These are phyloP conservation scores for Monosporascus sp. DNA, from an alignment of 2,329 filamentous ascomycete genomes.

Conservation along the genomic window DNA sequence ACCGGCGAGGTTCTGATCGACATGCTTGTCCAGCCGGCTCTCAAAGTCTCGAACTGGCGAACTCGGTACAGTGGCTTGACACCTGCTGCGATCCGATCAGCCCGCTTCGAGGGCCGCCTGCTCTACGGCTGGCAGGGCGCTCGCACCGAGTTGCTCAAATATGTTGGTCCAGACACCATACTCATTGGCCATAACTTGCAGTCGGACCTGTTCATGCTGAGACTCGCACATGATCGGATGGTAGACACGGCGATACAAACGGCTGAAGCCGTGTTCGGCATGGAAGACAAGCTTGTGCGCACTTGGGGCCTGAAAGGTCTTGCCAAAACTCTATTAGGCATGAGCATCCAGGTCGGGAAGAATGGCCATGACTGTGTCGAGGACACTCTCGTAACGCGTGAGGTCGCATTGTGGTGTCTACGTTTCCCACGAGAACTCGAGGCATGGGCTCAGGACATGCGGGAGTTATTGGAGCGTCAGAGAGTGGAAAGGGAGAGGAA, in stretches of 20 bases:
- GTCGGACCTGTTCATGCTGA: slow-evolving; percentile 38
- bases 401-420: slow-evolving; percentile 41
- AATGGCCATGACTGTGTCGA: slow-evolving; percentile 42
- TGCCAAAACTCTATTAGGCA: slow-evolving; percentile 26
- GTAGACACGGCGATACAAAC: slow-evolving; percentile 40
- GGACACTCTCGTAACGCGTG: slow-evolving; percentile 42
- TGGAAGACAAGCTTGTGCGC: slow-evolving; percentile 5
- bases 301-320: slow-evolving; percentile 32
- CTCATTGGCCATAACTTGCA: slow-evolving; percentile 42
- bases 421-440: slow-evolving; percentile 30
- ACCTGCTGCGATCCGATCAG: slow-evolving; percentile 22
- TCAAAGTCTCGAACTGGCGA: slow-evolving; percentile 28
- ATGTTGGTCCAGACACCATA: slow-evolving; percentile 38
- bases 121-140: slow-evolving; percentile 38
- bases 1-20: slow-evolving; percentile 41
- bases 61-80: slow-evolving; percentile 35
- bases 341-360: slow-evolving; percentile 29
- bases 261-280: slow-evolving; percentile 26
- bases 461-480: slow-evolving; percentile 1
- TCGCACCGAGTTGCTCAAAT: slow-evolving; percentile 33
- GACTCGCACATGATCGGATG: slow-evolving; percentile 34
- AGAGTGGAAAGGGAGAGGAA: not conserved
- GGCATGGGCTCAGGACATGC: slow-evolving; percentile 24
- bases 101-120: slow-evolving; percentile 22
- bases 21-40: slow-evolving; percentile 31